Base-by-base conservation (phyloP, 208 protist species). In the Leishmania tarentolae region DNA sequence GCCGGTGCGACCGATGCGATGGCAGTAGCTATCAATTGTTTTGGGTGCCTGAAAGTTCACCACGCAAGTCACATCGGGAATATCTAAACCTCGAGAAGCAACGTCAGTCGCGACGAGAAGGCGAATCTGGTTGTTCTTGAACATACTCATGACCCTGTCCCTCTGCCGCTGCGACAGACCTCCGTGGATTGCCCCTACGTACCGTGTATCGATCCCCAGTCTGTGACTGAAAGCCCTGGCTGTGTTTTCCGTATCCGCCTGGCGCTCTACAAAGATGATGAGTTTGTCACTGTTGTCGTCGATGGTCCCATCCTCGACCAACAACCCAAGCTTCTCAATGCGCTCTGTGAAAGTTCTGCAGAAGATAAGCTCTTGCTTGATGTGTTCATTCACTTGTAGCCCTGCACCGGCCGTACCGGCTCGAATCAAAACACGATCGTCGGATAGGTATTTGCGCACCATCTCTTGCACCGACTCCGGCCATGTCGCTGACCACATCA, bases 401-500 rank as follows among this genome's bases (percentile, higher is more conserved):
- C 92, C 93, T 15, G 89, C 94, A 2, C 96, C 96, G 17, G 93
- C 90, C 19, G 92, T 94, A 61, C 97, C 97, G 44, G 95, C 91
- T 42, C 94, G 86, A 56, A 99, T 96, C 75, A 97, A 86, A 46
- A 98, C 78, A 24, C 96, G 90, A 46, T 97, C 63, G 2, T 83
- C 72, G 17, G 91, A 90, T 19, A 99, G 87, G 82, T 99, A 99
- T n/a, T 91, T 89, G 53, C 81, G 71, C 15, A 96, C 96, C 44
- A 99, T 81, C 17, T 84, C 70, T 70, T 97, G 89, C 53, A 99
- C 95, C 31, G 90, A 83, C 56, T 87, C 78, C n/a, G 95, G 96
- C 93, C 96, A 98, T 70, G 96, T 98, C 31, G 99, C 99, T 8
- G 98, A 99, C 92, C 99, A 99, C 92, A 99, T 96, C 85, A 99